A percentile compares a stretch with the other conserved stretches of the same genome.
phyloP scores from a whole-genome alignment of 768 basidiomycete genomes.

The Clathrus columnatus region DNA sequence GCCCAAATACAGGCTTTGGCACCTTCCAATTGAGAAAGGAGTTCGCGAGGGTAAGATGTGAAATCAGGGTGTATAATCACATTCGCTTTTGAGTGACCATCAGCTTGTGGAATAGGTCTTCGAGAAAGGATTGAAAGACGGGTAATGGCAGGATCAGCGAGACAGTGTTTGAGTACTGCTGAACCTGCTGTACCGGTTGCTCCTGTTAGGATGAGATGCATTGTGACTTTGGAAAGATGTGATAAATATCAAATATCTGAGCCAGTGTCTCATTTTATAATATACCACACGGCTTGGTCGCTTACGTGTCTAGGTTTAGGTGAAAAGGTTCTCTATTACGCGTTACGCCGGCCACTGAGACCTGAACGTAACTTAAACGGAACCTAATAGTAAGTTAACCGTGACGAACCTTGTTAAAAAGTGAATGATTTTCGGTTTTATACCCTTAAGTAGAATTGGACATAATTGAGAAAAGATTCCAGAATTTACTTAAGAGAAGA shows the following conservation, averaged over 20 bases:
- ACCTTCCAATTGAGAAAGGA: constrained; percentile 22
- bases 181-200: constrained; percentile 26
- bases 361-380: too few relatives aligned
- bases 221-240: not conserved
- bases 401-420: too few relatives aligned
- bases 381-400: too few relatives aligned
- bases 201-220: constrained; percentile 21
- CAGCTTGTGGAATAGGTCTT: constrained; percentile 16
- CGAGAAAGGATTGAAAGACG: constrained; percentile 27
- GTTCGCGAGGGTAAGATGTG: constrained; percentile 22
- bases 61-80: constrained; percentile 28
- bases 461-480: too few relatives aligned
- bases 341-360: too few relatives aligned
- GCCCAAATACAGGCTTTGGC: constrained; percentile 33
- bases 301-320: too few relatives aligned
- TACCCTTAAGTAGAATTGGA: too few relatives aligned
- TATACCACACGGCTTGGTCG: too few relatives aligned
- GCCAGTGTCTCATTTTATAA: not conserved
- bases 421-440: too few relatives aligned
- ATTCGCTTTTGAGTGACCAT: constrained; percentile 21
- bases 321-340: too few relatives aligned
- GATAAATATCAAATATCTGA: not conserved
- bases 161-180: constrained; percentile 27
- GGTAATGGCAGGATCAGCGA: constrained; percentile 22
- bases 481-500: too few relatives aligned